Conservation (phyloP, 2,329 filamentous ascomycete genomes). For the Cladosporium phlei region DNA sequence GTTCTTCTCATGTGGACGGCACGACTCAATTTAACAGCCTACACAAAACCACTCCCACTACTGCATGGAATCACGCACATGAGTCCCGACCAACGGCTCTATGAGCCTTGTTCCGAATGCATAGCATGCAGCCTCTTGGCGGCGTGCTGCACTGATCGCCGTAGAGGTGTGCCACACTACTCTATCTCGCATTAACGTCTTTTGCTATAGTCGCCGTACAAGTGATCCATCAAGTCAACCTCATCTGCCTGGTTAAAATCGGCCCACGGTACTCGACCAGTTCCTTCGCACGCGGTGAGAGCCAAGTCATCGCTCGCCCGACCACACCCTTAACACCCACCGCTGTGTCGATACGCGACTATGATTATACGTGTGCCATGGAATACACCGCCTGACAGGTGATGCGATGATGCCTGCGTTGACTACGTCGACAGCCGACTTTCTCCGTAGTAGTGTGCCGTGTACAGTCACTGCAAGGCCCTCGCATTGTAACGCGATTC, state of each 20-base stretch:
- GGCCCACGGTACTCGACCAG: no score
- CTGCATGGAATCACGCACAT: background rate
- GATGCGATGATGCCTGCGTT: background rate
- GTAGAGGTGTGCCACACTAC: no score
- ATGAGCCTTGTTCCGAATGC: constrained; percentile 3
- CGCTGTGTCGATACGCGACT: constrained; percentile 1
- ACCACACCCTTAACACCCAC: background rate
- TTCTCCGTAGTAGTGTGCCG: background rate
- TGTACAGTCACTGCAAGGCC: background rate
- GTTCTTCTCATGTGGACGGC: background rate
- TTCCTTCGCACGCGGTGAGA: no score
- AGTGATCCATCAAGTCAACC: background rate
- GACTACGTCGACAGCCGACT: constrained; percentile 2
- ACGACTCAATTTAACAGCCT: no score
- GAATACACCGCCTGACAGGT: constrained; percentile 8
- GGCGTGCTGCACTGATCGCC: background rate
- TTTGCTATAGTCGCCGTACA: background rate
- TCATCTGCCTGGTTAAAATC: no score
- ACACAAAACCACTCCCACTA: background rate
- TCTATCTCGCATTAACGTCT: constrained; percentile 1
- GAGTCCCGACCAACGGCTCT: constrained; percentile 3
- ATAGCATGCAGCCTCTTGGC: constrained; percentile 3
- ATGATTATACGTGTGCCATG: constrained; percentile 1
- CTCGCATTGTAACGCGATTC: background rate
- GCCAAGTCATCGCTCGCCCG: background rate